Base-by-base conservation (phyloP, 345 rosid species). In the Cardamine occulta region DNA sequence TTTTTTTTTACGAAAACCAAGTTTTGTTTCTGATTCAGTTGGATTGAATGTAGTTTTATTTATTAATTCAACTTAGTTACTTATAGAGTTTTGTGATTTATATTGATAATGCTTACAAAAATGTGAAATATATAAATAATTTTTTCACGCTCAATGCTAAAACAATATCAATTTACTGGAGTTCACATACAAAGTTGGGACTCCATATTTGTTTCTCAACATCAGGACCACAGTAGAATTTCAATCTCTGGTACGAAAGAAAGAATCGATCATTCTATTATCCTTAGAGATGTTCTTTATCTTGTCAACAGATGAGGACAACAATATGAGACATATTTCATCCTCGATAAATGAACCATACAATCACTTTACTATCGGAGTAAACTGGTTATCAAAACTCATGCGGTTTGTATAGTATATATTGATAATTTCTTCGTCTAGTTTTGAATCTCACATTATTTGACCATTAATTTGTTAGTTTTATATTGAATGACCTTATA, bases 231-330 rank as follows among this genome's bases (percentile, higher is more conserved):
- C 44, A 23, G 34, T 32, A 51, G 47, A 58, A 44, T 70, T 8
- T 24, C 42, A 56, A 63, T 63, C 26, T 76, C 64, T 53, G 52
- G 37, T 60, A 40, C 31, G 24, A 51, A 11, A 63, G 24, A 51
- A 11, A 45, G 60, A 61, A 52, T 52, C 48, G 75, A 54, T 47
- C 35, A 44, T 70, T 63, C 53, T 28, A 63, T 69, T n/a, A 69
- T 55, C 71, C 64, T 44, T 21, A 1, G 75, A 63, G 45, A 44
- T 70, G 19, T 70, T 44, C 59, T 29, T 57, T 76, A 63, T 76
- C 75, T 51, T 63, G 24, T 63, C 69, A 34, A 26, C 44, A 54
- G 42, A 70, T 32, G 71, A 63, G 19, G 75, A 70, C 75, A 70
- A 68, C 66, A n/a, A 29, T 52, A 68, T 15, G 54, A 52, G 63